Conservation (phyloP, 192 early-diverging fungal genomes). For the Entomortierella chlamydospora region DNA sequence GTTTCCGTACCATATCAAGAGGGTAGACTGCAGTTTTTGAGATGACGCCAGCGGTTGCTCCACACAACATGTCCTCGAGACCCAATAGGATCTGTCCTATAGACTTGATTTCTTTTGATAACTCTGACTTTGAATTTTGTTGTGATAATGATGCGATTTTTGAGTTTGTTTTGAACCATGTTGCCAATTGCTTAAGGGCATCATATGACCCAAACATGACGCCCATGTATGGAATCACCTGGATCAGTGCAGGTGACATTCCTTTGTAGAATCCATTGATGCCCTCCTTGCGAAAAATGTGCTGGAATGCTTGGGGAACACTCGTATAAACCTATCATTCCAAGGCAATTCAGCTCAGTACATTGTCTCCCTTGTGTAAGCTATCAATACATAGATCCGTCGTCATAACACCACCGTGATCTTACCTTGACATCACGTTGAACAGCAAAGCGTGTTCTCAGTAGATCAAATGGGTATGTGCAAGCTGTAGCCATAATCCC, state of each 20-base stretch:
- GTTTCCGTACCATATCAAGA: constrained; percentile 87
- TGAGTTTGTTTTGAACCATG: constrained; percentile 30
- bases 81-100: constrained; percentile 24
- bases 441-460: constrained; percentile 93
- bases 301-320: constrained; percentile 68
- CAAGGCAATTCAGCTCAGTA: no score
- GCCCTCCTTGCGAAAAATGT: constrained; percentile 82
- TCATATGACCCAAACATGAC: constrained; percentile 88
- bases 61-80: constrained; percentile 77
- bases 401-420: no score
- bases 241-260: constrained; percentile 79
- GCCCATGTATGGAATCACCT: constrained; percentile 97
- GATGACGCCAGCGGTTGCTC: constrained; percentile 83
- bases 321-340: constrained; percentile 69
- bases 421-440: constrained; percentile 71
- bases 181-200: constrained; percentile 61
- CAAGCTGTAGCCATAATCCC: constrained; percentile 81
- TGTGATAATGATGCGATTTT: neutral
- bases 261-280: constrained; percentile 89
- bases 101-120: constrained; percentile 4
- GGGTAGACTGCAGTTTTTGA: constrained; percentile 92
- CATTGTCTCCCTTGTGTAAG: no score
- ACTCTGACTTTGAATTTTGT: neutral
- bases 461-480: constrained; percentile 97
- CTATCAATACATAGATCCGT: no score